Conservation (phyloP, 345 rosid species). For the Eucalyptus regnans region DNA sequence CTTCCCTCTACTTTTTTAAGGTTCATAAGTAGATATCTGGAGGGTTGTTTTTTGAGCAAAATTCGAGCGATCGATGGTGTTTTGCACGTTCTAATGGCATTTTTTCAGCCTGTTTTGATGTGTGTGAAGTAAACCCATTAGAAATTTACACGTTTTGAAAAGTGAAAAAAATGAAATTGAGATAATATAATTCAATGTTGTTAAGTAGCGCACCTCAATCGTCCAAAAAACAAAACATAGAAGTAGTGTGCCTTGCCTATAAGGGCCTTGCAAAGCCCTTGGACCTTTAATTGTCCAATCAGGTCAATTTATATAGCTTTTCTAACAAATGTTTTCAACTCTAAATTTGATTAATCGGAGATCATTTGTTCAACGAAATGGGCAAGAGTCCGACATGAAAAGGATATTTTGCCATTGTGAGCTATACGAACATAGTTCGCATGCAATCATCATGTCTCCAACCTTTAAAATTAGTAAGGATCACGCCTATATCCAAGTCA, state of each 20-base stretch:
- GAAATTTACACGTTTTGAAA: not conserved
- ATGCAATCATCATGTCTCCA: not conserved
- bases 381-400: not conserved
- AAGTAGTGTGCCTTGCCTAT: not conserved
- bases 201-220: not conserved
- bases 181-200: not conserved
- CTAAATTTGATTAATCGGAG: not conserved
- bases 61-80: accelerated
- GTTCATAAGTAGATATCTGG: not conserved
- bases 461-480: not conserved
- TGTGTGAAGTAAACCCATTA: not conserved
- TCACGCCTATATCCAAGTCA: not conserved
- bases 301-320: not conserved
- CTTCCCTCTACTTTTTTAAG: not conserved
- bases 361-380: not conserved
- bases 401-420: too few relatives aligned
- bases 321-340: not conserved
- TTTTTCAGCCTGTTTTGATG: not conserved
- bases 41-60: not conserved
- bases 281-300: not conserved
- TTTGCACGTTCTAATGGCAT: not conserved
- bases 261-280: not conserved
- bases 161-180: not conserved
- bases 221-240: too few relatives aligned
- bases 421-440: not conserved